Conservation (phyloP, 2,329 filamentous ascomycete genomes). For the Bipolaris cookei region DNA sequence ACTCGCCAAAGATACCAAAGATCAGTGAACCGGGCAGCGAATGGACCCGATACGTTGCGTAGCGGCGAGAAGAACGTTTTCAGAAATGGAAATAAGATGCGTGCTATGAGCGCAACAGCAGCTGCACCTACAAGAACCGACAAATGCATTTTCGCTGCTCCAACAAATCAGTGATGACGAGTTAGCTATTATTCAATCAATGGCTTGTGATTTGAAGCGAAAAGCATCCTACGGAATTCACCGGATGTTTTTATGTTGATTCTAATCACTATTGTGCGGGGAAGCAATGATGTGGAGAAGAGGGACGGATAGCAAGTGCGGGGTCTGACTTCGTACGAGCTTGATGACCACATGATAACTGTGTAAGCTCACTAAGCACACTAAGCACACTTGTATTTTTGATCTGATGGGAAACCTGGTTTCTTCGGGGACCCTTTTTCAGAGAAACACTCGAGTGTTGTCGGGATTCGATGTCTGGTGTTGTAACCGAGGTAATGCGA, state of each 20-base stretch:
- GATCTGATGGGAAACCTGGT: background rate
- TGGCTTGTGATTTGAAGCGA: too few relatives aligned
- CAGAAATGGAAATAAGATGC: conserved; percentile 12
- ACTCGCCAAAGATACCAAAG: conserved; percentile 23
- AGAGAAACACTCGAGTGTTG: background rate
- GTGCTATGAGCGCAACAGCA: conserved; percentile 8
- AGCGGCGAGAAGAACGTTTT: conserved; percentile 13
- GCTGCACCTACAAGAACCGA: conserved; percentile 4
- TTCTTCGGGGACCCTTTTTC: too few relatives aligned
- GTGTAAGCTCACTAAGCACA: too few relatives aligned
- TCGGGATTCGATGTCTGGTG: too few relatives aligned
- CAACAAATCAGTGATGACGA: background rate
- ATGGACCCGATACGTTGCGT: conserved; percentile 17
- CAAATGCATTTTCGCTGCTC: conserved; percentile 8
- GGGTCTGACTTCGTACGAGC: background rate
- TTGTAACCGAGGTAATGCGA: too few relatives aligned
- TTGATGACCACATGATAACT: background rate
- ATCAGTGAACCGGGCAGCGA: conserved; percentile 17
- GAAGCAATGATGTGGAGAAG: conserved; percentile 2
- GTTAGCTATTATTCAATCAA: too few relatives aligned
- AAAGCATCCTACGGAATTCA: too few relatives aligned
- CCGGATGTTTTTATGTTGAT: too few relatives aligned
- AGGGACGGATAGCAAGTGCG: background rate
- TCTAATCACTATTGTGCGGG: background rate
- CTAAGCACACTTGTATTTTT: too few relatives aligned